Conservation (phyloP, 129 eudicot species). For the Chrysanthemum makinoi region DNA sequence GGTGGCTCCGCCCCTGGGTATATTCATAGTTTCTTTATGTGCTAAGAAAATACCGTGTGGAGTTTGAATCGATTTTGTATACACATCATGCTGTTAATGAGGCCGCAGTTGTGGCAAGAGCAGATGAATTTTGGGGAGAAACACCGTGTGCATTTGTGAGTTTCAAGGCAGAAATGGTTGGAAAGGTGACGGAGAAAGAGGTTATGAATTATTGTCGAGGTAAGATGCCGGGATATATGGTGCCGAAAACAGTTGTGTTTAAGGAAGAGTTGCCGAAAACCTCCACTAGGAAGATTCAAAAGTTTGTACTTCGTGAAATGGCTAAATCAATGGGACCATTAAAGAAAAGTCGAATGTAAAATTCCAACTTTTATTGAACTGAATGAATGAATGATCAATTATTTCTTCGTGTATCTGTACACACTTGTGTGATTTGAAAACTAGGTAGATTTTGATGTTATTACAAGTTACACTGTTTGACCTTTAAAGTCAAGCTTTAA, state of each 20-base stretch:
- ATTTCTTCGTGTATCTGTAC: too few relatives aligned
- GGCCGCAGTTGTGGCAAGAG: conserved; percentile 64
- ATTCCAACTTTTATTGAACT: background rate
- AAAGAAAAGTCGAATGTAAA: conserved; percentile 28
- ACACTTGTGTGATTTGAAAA: too few relatives aligned
- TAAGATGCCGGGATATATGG: conserved; percentile 53
- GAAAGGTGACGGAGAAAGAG: conserved; percentile 35
- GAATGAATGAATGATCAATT: too few relatives aligned
- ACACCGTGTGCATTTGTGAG: conserved; percentile 71
- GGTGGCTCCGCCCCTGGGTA: too few relatives aligned
- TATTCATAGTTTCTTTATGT: too few relatives aligned
- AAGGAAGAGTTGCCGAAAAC: conserved; percentile 59
- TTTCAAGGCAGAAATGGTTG: conserved; percentile 37
- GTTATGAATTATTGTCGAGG: conserved; percentile 42
- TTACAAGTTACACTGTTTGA: too few relatives aligned
- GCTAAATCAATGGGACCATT: conserved; percentile 40
- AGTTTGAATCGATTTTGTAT: conserved; percentile 55
- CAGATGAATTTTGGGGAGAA: conserved; percentile 60
- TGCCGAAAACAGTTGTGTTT: conserved; percentile 59
- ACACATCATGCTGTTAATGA: conserved; percentile 44
- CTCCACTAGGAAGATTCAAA: conserved; percentile 56
- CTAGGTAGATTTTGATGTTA: too few relatives aligned
- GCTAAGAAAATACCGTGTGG: too few relatives aligned
- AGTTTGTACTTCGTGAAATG: conserved; percentile 49
- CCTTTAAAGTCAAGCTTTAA: too few relatives aligned